Percentiles rank a stretch among this genome's conserved stretches.
Evolutionary conservation across 164 flowering plant species (phyloP).

Genomic region (Paratinospora sagittata): DNA sequence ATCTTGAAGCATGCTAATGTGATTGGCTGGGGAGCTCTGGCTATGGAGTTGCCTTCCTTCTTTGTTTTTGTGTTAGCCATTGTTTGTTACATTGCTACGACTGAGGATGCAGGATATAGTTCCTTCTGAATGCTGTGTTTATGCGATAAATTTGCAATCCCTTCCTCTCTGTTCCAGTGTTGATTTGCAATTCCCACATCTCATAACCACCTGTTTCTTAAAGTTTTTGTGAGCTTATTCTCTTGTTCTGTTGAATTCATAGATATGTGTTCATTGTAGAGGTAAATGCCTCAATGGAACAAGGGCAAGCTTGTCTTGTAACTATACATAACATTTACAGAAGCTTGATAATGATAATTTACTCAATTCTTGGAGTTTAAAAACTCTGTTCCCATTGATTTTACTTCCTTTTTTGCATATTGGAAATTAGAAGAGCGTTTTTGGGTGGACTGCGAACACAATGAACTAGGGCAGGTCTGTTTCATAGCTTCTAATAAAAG

Average conservation of each 20-base stretch:
- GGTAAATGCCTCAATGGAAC: background rate
- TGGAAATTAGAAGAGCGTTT: no score
- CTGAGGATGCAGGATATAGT: conserved; percentile 42
- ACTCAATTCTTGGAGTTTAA: no score
- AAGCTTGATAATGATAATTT: no score
- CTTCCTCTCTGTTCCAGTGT: background rate
- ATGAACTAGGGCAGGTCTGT: no score
- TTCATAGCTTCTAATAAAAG: no score
- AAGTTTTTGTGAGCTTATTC: background rate
- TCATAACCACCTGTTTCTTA: no score
- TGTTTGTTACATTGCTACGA: conserved; percentile 43
- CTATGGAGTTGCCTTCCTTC: conserved; percentile 81
- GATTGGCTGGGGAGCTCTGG: conserved; percentile 89
- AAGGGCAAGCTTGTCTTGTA: background rate
- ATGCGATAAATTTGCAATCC: background rate
- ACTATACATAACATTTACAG: background rate
- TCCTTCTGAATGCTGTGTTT: conserved; percentile 35
- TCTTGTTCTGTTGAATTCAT: background rate
- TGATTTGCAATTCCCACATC: no score
- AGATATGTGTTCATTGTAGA: background rate
- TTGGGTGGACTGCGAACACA: no score
- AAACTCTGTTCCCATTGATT: no score
- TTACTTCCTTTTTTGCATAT: no score
- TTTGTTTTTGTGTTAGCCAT: conserved; percentile 53
- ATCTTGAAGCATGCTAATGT: conserved; percentile 89